phyloP scores from a whole-genome alignment of 345 rosid genomes.

The Hypericum perforatum region DNA sequence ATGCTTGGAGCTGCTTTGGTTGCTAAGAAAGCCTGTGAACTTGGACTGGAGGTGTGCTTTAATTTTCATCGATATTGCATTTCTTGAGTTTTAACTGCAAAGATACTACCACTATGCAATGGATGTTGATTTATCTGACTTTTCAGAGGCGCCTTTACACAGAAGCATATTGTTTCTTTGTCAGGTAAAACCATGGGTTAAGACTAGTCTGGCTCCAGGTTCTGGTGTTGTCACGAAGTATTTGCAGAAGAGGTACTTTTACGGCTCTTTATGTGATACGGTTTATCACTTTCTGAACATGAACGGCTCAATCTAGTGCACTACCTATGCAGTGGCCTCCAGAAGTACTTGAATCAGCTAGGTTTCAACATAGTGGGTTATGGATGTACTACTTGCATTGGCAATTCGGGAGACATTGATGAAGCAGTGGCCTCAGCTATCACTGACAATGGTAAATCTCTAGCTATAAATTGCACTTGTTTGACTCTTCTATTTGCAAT shows the following conservation, averaged over 20 bases:
- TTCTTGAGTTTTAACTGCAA: not conserved
- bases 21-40: constrained; percentile 85
- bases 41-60: constrained; percentile 66
- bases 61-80: constrained; percentile 3
- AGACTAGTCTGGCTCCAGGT: constrained; percentile 94
- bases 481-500: not conserved
- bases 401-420: constrained; percentile 86
- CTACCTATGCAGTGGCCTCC: constrained; percentile 53
- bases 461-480: not conserved
- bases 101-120: not conserved
- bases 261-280: not conserved
- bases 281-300: constrained; percentile 12
- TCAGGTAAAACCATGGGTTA: constrained; percentile 84
- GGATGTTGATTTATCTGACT: constrained; percentile 1
- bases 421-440: constrained; percentile 74
- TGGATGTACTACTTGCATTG: constrained; percentile 94
- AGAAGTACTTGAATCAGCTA: constrained; percentile 60
- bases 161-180: constrained; percentile 1
- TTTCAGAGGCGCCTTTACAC: not conserved
- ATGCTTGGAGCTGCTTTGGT: constrained; percentile 97
- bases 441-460: constrained; percentile 49
- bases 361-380: constrained; percentile 84
- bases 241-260: constrained; percentile 49
- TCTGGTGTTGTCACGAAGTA: constrained; percentile 95
- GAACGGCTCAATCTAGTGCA: not conserved